A percentile compares a stretch with the other conserved stretches of the same genome.
Evolutionary conservation across 148 eudicot genomes (phyloP).

Genomic region (Camellia lanceoleosa): DNA sequence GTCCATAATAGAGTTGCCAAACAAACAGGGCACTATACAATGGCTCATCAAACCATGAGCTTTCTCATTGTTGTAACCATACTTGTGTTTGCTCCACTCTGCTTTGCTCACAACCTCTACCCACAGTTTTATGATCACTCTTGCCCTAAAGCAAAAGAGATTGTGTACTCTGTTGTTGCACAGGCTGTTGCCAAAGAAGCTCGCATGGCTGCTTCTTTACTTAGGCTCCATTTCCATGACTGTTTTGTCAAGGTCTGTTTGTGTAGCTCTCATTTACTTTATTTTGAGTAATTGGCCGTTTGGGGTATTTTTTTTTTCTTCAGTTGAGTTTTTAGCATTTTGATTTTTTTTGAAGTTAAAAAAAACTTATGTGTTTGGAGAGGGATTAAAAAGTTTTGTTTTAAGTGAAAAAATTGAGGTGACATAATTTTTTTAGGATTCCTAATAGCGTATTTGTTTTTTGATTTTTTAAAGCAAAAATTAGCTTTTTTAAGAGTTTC

Average conservation of each 20-base stretch:
- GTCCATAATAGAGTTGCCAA: neutral
- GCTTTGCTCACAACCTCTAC: constrained; percentile 44
- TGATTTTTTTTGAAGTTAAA: too few species aligned
- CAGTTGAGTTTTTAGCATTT: too few species aligned
- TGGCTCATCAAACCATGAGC: constrained; percentile 33
- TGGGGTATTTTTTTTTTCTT: too few species aligned
- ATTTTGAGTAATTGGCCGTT: too few species aligned
- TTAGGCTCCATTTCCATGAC: constrained; percentile 81
- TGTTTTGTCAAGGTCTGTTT: constrained; percentile 72
- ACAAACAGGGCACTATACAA: neutral
- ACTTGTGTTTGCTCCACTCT: constrained; percentile 34
- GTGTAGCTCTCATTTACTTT: too few species aligned
- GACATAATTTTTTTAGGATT: too few species aligned
- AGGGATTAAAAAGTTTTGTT: too few species aligned
- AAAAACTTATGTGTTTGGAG: too few species aligned
- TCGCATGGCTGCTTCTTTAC: constrained; percentile 82
- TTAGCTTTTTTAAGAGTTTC: too few species aligned
- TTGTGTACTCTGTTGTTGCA: constrained; percentile 58
- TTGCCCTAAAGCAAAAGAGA: constrained; percentile 59
- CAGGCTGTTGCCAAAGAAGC: constrained; percentile 65
- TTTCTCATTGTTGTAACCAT: constrained; percentile 25
- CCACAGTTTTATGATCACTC: constrained; percentile 76
- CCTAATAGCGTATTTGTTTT: too few species aligned
- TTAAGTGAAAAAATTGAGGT: too few species aligned
- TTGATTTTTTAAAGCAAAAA: too few species aligned